Base-by-base conservation (phyloP, 1,139 yeast genomes). In the Geotrichum candidum region DNA sequence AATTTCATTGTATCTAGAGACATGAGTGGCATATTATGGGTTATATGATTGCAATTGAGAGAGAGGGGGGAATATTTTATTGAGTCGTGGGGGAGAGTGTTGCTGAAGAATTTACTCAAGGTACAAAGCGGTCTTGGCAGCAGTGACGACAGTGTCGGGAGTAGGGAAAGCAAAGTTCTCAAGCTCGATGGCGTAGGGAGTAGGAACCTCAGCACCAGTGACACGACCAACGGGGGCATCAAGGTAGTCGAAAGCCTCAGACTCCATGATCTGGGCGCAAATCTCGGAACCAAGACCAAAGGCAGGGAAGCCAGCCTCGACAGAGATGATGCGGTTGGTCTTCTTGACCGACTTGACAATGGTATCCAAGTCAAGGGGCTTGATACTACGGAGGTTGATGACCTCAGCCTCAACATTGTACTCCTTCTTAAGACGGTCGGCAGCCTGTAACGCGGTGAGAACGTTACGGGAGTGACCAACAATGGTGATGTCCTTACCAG, bases 101-200 rank as follows among this genome's bases (percentile, higher is more conserved):
- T 3, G 9, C 29, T 51, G 35, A 11, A 29, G 33, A 29, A 5
- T 29, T 41, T 41, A 41, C 48, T 82, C 83, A 82, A 87, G 71
- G 69, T 95, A 88, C 77, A 92, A 83, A 62, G 89, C 97, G 79
- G 88, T 88, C 83, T 88, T 92, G 69, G 87, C 85, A 69, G 96
- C 97, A 82, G 94, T 88, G 75, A 89, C 83, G 71, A 95, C 88
- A 68, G 91, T 85, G 74, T 90, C 96, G 64, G 89, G 84, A 76
- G 92, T 96, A 76, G 99, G 99, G 96, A 95, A 94, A 63, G 99
- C 97, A 76, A 94, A 90, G 80, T 89, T 96, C 84, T 95, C 99
- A 76, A 95, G 85, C 80, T 88, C 95, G 78, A 86, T 84, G 70
- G 97, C 97, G 76, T 95, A 95, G 68, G 99, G 99, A 70, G 99